Evolutionary conservation across 1,139 yeast species (phyloP).

Genomic region (Hemisphaericaspora subhashii): DNA sequence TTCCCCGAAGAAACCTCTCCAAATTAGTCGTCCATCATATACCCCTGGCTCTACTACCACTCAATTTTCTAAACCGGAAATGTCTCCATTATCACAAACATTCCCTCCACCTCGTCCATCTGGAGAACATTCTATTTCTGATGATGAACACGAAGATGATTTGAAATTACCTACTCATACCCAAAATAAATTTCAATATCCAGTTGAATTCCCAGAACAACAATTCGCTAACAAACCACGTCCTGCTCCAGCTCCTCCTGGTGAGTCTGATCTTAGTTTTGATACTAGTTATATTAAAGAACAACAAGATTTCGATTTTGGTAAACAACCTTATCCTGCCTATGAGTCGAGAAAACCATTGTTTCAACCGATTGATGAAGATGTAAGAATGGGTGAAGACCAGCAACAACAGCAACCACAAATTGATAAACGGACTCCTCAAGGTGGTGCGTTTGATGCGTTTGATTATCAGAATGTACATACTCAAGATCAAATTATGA

Average conservation of each 20-base stretch:
- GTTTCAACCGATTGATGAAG: constrained; percentile 4
- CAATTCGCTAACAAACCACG: constrained; percentile 14
- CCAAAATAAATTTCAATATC: constrained; percentile 33
- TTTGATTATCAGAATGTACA: constrained; percentile 33
- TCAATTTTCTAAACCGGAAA: constrained; percentile 7
- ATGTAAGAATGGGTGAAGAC: constrained; percentile 3
- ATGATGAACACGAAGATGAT: constrained; percentile 28
- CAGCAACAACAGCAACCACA: constrained; percentile 17
- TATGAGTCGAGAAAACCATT: background rate
- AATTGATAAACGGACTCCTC: background rate
- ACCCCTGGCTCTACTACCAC: too few species aligned
- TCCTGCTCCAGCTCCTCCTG: constrained; percentile 12
- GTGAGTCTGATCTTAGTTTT: constrained; percentile 7
- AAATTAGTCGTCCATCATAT: constrained; percentile 8
- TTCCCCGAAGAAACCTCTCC: constrained; percentile 17
- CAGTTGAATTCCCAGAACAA: constrained; percentile 32
- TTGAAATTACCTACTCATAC: constrained; percentile 38
- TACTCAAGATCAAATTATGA: constrained; percentile 17
- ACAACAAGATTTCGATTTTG: constrained; percentile 7
- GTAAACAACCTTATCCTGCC: constrained; percentile 5
- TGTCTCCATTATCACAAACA: constrained; percentile 12
- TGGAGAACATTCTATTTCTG: constrained; percentile 16
- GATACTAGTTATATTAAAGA: constrained; percentile 7
- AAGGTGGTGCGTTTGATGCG: constrained; percentile 20
- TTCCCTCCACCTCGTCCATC: constrained; percentile 3